Evolutionary conservation across 495 filamentous ascomycete genomes (phyloP).

Genomic region (Aspergillus avenaceus): DNA sequence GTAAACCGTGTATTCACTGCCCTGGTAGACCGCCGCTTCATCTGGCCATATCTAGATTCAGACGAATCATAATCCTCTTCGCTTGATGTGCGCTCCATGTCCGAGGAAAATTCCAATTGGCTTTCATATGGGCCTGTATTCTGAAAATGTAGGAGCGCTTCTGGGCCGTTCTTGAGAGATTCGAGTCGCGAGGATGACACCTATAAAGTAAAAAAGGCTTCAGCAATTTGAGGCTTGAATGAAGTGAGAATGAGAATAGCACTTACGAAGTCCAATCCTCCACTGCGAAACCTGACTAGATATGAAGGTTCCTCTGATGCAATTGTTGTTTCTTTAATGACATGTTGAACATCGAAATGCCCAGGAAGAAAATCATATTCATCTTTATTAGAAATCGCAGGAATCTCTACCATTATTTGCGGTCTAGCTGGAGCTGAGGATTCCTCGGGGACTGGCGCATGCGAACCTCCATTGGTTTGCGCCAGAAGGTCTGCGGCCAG

Average conservation of each 20-base stretch:
- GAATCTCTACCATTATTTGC: constrained; percentile 35
- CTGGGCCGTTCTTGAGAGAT: constrained; percentile 25
- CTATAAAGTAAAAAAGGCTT: constrained; percentile 11
- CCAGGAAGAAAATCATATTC: constrained; percentile 49
- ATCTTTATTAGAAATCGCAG: constrained; percentile 28
- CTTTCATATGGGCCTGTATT: constrained; percentile 1
- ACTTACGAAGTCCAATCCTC: constrained; percentile 42
- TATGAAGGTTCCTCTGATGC: constrained; percentile 21
- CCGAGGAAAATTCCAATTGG: background rate
- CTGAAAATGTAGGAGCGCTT: constrained; percentile 29
- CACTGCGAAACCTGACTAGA: constrained; percentile 43
- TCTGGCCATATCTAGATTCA: background rate
- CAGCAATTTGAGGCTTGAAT: background rate
- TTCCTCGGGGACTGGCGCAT: background rate
- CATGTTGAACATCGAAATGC: constrained; percentile 34
- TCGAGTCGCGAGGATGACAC: constrained; percentile 25
- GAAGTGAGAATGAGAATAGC: background rate
- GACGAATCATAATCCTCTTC: constrained; percentile 10
- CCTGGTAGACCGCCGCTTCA: constrained; percentile 1
- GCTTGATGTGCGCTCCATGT: constrained; percentile 3
- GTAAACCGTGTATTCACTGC: constrained; percentile 15
- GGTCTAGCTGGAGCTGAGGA: background rate
- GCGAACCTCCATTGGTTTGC: constrained; percentile 7
- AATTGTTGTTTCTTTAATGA: constrained; percentile 34
- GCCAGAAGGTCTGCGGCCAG: constrained; percentile 15